phyloP scores from a whole-genome alignment of 805 yeast genomes.

The Yamadazyma sp. region DNA sequence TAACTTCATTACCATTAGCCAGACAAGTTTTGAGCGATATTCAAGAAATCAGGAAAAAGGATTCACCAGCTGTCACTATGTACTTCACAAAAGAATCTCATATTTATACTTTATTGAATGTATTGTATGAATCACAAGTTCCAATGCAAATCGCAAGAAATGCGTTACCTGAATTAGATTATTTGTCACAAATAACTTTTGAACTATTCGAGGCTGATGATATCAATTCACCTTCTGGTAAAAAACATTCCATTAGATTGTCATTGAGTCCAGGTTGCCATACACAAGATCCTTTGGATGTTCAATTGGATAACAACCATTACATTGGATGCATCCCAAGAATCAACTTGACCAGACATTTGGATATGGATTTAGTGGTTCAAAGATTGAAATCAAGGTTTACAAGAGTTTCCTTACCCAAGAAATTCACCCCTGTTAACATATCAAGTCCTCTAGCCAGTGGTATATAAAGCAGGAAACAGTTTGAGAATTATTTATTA shows the following conservation, averaged over 20 bases:
- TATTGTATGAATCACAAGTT: constrained; percentile 84
- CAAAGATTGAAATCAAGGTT: constrained; percentile 80
- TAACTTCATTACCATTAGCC: constrained; percentile 92
- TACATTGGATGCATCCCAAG: constrained; percentile 95
- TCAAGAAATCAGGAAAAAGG: constrained; percentile 71
- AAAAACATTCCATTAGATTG: constrained; percentile 84
- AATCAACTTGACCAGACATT: constrained; percentile 83
- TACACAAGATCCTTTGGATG: constrained; percentile 95
- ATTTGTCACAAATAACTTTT: constrained; percentile 89
- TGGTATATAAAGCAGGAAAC: constrained; percentile 18
- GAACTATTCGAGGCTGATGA: constrained; percentile 87
- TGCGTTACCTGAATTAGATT: constrained; percentile 94
- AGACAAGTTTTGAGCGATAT: constrained; percentile 82
- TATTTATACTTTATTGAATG: constrained; percentile 87
- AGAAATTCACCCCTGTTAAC: constrained; percentile 85
- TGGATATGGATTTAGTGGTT: constrained; percentile 85
- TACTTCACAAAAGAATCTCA: constrained; percentile 97
- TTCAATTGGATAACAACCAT: constrained; percentile 92
- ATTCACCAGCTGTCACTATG: constrained; percentile 78
- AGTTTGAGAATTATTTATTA: background rate
- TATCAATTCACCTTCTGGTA: constrained; percentile 53
- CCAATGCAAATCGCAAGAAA: constrained; percentile 96
- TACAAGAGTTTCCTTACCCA: constrained; percentile 84
- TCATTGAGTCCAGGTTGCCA: constrained; percentile 98
- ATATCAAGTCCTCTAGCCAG: constrained; percentile 63